A percentile compares a stretch with the other conserved stretches of the same genome.
These are phyloP conservation scores for Trichophyton rubrum DNA, from an alignment of 2,329 filamentous ascomycete species.

Conservation along the genomic window DNA sequence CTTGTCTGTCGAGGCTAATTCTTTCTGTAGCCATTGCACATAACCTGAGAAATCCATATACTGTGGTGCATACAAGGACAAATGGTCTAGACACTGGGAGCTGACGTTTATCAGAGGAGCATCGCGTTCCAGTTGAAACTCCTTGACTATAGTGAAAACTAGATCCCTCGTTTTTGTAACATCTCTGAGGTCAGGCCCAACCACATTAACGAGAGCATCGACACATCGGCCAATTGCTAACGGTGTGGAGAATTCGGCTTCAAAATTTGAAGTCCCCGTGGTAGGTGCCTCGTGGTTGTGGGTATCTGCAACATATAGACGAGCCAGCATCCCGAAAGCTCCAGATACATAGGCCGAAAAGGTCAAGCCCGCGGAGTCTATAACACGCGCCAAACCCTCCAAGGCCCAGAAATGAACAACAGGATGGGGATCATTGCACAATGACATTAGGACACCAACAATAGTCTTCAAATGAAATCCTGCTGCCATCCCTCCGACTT, in stretches of 20 bases:
- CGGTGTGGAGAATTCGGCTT: conserved; percentile 69
- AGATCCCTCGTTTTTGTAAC: conserved; percentile 82
- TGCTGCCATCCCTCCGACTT: conserved; percentile 94
- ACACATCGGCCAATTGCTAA: conserved; percentile 77
- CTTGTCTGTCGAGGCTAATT: conserved; percentile 56
- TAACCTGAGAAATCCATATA: conserved; percentile 76
- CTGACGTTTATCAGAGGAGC: conserved; percentile 61
- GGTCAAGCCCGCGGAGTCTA: conserved; percentile 82
- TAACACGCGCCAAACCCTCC: conserved; percentile 72
- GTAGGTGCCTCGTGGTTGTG: conserved; percentile 76
- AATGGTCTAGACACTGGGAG: conserved; percentile 73
- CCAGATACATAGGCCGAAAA: conserved; percentile 85
- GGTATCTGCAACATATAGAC: conserved; percentile 80
- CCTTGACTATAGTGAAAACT: conserved; percentile 71
- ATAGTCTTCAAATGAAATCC: conserved; percentile 95
- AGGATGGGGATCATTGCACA: conserved; percentile 89
- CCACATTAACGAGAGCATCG: conserved; percentile 90
- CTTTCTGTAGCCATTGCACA: conserved; percentile 66
- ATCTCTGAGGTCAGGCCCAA: conserved; percentile 90
- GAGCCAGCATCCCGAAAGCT: conserved; percentile 83
- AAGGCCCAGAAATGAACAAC: conserved; percentile 94
- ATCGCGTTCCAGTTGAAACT: conserved; percentile 67
- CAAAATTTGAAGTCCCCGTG: conserved; percentile 75
- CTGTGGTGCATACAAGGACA: conserved; percentile 81
- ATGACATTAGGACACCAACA: conserved; percentile 92